Conservation (phyloP, 2,329 filamentous ascomycete genomes). For the Gaeumannomyces sp. region DNA sequence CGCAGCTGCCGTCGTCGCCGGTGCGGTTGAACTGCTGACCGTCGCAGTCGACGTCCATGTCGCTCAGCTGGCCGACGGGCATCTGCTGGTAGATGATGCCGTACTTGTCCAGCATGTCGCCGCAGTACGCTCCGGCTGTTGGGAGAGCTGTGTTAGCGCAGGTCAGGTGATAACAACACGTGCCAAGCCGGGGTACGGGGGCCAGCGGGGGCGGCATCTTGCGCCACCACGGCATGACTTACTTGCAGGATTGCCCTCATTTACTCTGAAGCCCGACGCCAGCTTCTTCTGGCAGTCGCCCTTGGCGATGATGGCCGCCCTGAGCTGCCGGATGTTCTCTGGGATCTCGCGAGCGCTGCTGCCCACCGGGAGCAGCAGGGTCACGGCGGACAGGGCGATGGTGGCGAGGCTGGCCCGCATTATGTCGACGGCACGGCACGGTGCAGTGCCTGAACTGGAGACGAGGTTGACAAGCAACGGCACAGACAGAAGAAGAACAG, state of each 20-base stretch:
- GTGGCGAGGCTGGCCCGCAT: slow-evolving; percentile 1
- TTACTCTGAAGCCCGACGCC: slow-evolving; percentile 24
- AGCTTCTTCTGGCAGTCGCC: slow-evolving; percentile 25
- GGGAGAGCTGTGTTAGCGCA: neutral
- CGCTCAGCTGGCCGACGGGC: slow-evolving; percentile 33
- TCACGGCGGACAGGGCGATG: neutral
- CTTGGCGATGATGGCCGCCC: slow-evolving; percentile 24
- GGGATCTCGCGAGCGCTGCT: slow-evolving; percentile 18
- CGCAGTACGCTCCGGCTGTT: slow-evolving; percentile 33
- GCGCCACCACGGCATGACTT: neutral
- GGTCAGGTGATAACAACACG: neutral
- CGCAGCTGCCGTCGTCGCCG: slow-evolving; percentile 36
- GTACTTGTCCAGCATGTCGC: slow-evolving; percentile 28
- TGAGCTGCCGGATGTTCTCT: slow-evolving; percentile 23
- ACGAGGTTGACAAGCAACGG: too few relatives aligned
- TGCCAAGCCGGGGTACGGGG: too few relatives aligned
- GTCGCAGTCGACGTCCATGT: slow-evolving; percentile 57
- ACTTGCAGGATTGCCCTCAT: neutral
- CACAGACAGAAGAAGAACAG: neutral
- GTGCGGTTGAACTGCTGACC: slow-evolving; percentile 34
- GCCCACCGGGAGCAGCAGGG: neutral
- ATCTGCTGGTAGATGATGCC: slow-evolving; percentile 40
- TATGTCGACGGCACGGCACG: neutral
- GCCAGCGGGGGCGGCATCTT: neutral
- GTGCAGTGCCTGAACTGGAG: neutral